Evolutionary conservation across 2,329 filamentous ascomycete genomes (phyloP).

Genomic region (Fonsecaea erecta): DNA sequence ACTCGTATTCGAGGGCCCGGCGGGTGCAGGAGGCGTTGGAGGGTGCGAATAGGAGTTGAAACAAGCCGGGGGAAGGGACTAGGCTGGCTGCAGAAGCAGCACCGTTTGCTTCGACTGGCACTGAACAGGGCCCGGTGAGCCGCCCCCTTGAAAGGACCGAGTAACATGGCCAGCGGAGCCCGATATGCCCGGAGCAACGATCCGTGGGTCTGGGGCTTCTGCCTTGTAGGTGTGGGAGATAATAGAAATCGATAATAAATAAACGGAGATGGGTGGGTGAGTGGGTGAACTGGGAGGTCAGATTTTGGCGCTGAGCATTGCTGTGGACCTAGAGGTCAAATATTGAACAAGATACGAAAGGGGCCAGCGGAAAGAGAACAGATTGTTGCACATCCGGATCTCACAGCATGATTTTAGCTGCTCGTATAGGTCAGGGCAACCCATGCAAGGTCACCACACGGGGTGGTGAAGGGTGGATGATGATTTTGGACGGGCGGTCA

Average conservation of each 20-base stretch:
- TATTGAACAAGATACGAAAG: background rate
- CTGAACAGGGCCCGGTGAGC: background rate
- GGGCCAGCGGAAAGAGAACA: background rate
- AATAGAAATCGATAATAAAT: background rate
- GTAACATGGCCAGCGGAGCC: background rate
- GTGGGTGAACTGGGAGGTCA: background rate
- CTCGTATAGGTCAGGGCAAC: background rate
- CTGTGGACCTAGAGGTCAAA: background rate
- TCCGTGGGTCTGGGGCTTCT: background rate
- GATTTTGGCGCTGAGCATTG: background rate
- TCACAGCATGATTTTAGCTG: background rate
- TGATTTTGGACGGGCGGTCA: background rate
- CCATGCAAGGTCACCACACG: background rate
- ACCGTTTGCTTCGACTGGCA: background rate
- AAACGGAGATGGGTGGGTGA: no score
- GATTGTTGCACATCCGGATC: background rate
- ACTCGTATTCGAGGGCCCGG: background rate
- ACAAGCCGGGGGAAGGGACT: background rate
- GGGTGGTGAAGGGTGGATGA: background rate
- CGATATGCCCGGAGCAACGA: background rate
- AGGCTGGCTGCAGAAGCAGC: background rate
- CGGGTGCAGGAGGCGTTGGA: background rate
- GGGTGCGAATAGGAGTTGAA: conserved; percentile 1
- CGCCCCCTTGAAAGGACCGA: background rate
- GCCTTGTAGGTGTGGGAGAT: no score